Evolutionary conservation across 2,329 filamentous ascomycete species (phyloP), one percentile per base, ranked within the genome.

Genomic region (Hortaea sp.): DNA sequence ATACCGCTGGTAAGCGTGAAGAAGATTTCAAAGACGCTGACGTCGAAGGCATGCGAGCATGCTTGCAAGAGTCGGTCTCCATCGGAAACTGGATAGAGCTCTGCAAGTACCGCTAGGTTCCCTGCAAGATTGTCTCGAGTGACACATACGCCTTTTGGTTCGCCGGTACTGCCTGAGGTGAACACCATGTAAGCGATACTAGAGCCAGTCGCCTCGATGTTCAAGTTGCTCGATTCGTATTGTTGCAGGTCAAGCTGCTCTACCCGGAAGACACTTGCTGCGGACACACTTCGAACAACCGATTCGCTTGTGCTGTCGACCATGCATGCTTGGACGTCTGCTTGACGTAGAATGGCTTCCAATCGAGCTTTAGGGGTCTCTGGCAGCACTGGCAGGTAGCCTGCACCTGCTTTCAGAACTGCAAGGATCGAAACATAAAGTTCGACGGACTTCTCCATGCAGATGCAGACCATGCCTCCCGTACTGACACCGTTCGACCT

Each of bases 11-110:
- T 76, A 84, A 88, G 94, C 0, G 87, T 73, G 56, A 87, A 94
- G 62, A 94, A 90, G 10, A 94, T 89, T 58, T 94, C 88, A 60
- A 94, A 94, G 0, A 94, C 84, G 0, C 87, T 94, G 1, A 94
- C 76, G 58, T 94, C 86, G 59, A 94, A 94, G 0, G 83, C 84
- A 58, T 88, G 85, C 0, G 86, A 90, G 58, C 85, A 94, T 2
- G 85, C 79, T 63, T 94, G 88, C 0, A 95, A 69, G 30, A 94
- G 69, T n/a, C 80, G 76, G 1, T 80, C 76, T 1, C 62, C 63
- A 0, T 60, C 48, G 1, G 66, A 59, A 0, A 69, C 67, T 0
- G 85, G 84, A 57, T 94, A 94, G 0, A 85, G 67, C 2, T 72
- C 67, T 2, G 74, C 72, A 5, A 95, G 70, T 7, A 77, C 71